Percentiles rank a stretch among this genome's conserved stretches.
Evolutionary conservation across 2,329 filamentous ascomycete genomes (phyloP).

Genomic region (Fusarium poae): DNA sequence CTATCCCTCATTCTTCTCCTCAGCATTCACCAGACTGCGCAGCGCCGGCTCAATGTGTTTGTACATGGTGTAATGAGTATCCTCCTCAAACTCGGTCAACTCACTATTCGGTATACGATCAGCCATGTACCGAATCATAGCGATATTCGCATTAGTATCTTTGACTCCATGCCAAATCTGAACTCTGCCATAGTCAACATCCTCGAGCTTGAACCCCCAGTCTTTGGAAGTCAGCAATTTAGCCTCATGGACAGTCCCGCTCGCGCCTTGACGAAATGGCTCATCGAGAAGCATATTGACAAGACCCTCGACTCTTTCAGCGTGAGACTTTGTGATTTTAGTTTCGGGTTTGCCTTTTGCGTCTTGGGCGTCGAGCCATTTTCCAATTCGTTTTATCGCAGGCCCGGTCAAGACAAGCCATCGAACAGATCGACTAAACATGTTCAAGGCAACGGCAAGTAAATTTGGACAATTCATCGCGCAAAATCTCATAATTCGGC

Average conservation of each 20-base stretch:
- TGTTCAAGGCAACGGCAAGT: not conserved
- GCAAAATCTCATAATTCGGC: conserved; percentile 38
- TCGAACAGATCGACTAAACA: not conserved
- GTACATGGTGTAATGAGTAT: conserved; percentile 52
- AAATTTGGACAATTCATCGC: conserved; percentile 32
- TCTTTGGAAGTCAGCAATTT: conserved; percentile 28
- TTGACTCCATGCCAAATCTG: not conserved
- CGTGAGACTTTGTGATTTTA: not conserved
- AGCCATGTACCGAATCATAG: conserved; percentile 10
- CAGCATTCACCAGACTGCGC: not conserved
- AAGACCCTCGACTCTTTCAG: not conserved
- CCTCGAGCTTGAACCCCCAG: conserved; percentile 6
- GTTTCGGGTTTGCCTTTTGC: not conserved
- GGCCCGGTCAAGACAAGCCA: conserved; percentile 11
- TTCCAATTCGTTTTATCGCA: conserved; percentile 15
- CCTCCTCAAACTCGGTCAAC: conserved; percentile 52
- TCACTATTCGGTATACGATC: conserved; percentile 36
- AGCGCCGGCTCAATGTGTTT: conserved; percentile 41
- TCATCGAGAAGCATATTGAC: conserved; percentile 43
- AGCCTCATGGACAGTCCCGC: not conserved
- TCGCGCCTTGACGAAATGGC: conserved; percentile 22
- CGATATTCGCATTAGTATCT: conserved; percentile 11
- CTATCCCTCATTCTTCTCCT: not conserved
- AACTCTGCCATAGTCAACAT: not conserved
- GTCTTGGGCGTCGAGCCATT: conserved; percentile 10